Conservation (phyloP, 2,329 filamentous ascomycete genomes). For the Fusarium begoniae region DNA sequence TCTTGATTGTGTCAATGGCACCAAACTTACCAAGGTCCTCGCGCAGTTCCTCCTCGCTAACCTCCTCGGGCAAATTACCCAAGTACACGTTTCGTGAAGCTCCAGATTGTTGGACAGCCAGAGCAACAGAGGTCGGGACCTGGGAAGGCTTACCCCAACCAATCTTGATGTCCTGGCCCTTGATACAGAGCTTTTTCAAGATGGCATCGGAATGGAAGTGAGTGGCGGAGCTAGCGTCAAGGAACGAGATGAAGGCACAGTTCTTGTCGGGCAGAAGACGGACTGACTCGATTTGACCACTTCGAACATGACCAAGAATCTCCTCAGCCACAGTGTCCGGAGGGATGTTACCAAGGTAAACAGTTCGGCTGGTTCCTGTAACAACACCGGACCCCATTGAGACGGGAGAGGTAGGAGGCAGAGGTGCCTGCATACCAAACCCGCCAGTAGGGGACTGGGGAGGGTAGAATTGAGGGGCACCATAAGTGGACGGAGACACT, state of each 20-base stretch:
- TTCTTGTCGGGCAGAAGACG: constrained; percentile 98
- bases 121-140: constrained; percentile 95
- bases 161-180: constrained; percentile 99
- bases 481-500: constrained; percentile 85
- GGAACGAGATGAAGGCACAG: constrained; percentile 98
- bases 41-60: constrained; percentile 88
- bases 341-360: constrained; percentile 98
- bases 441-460: constrained; percentile 87
- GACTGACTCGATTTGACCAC: constrained; percentile 99
- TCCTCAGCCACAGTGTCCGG: constrained; percentile 96
- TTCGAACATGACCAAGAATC: constrained; percentile 93
- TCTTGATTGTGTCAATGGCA: constrained; percentile 95
- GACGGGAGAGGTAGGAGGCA: constrained; percentile 77
- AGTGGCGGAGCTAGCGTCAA: constrained; percentile 96
- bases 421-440: constrained; percentile 67
- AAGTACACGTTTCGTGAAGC: constrained; percentile 97
- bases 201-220: constrained; percentile 99
- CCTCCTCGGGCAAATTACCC: constrained; percentile 90
- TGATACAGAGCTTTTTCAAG: constrained; percentile 98
- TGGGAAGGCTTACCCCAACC: constrained; percentile 99
- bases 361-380: constrained; percentile 92
- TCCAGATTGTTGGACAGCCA: constrained; percentile 96
- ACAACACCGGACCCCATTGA: constrained; percentile 81
- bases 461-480: constrained; percentile 83
- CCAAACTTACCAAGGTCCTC: constrained; percentile 97